These are phyloP conservation scores for Debaryomyces nepalensis DNA, from an alignment of 1,139 yeast genomes.

Conservation along the genomic window DNA sequence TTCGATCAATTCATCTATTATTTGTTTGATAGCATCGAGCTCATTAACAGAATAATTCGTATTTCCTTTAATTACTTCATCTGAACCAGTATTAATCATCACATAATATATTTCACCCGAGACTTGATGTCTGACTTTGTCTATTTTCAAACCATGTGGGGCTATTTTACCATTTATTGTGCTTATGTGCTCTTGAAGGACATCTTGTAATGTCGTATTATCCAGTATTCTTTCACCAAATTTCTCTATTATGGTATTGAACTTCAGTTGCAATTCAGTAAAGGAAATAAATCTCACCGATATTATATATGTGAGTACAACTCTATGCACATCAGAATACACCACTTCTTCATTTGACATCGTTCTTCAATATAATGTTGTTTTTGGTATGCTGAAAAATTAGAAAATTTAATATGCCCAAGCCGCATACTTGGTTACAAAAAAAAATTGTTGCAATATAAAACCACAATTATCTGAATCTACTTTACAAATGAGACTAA, in stretches of 20 bases:
- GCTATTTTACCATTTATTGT: slow-evolving; percentile 44
- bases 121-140: slow-evolving; percentile 41
- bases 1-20: slow-evolving; percentile 51
- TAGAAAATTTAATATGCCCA: slow-evolving; percentile 3
- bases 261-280: slow-evolving; percentile 20
- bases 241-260: slow-evolving; percentile 17
- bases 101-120: slow-evolving; percentile 38
- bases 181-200: slow-evolving; percentile 34
- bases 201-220: slow-evolving; percentile 3
- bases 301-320: slow-evolving; percentile 51
- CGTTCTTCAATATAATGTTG: background rate
- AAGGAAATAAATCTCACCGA: slow-evolving; percentile 31
- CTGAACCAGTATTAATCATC: slow-evolving; percentile 48
- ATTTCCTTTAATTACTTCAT: slow-evolving; percentile 45
- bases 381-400: slow-evolving; percentile 5
- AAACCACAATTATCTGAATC: slow-evolving; percentile 6
- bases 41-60: slow-evolving; percentile 52
- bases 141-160: slow-evolving; percentile 51
- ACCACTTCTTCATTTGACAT: slow-evolving; percentile 1
- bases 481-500: background rate
- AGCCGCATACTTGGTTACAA: slow-evolving; percentile 9
- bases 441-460: slow-evolving; percentile 11
- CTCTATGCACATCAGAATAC: slow-evolving; percentile 40
- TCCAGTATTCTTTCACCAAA: slow-evolving; percentile 12
- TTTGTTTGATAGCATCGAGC: slow-evolving; percentile 50